Conservation (phyloP, 1,284 basidiomycete genomes). For the Gomphus bonarii region DNA sequence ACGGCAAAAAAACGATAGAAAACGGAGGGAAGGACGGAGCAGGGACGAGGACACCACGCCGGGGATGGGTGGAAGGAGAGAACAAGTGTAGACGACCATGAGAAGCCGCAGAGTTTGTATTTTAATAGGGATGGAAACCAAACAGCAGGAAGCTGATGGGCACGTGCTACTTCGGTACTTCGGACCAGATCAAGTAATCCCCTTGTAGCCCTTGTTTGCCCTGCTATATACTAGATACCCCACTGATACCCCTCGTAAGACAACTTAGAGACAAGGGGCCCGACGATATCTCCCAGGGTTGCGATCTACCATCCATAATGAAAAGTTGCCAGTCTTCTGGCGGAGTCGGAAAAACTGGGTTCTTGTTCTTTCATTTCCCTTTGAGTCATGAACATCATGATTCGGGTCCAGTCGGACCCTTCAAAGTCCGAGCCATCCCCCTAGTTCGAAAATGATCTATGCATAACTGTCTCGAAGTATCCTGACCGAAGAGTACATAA, state of each 20-base stretch:
- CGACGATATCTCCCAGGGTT: no score
- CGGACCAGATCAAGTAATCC: not conserved
- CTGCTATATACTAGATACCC: not conserved
- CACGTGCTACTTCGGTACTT: not conserved
- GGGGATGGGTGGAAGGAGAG: not conserved
- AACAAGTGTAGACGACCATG: not conserved
- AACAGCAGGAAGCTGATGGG: not conserved
- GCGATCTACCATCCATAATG: no score
- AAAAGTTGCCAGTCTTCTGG: no score
- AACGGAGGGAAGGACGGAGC: not conserved
- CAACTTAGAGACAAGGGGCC: not conserved
- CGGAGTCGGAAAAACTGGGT: no score
- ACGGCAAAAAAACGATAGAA: not conserved
- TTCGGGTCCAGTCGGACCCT: no score
- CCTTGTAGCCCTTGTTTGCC: not conserved
- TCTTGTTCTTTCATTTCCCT: not conserved
- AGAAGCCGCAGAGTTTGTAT: not conserved
- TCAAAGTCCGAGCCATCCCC: no score
- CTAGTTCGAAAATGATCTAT: no score
- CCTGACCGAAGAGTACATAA: no score
- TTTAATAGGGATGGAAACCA: not conserved
- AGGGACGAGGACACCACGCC: not conserved
- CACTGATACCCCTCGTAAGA: not conserved
- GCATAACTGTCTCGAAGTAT: no score
- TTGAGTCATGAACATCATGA: not conserved